A percentile compares a stretch with the other conserved stretches of the same genome.
These are phyloP conservation scores for Amaranthus palmeri DNA, from an alignment of 148 eudicot genomes.

Conservation along the genomic window DNA sequence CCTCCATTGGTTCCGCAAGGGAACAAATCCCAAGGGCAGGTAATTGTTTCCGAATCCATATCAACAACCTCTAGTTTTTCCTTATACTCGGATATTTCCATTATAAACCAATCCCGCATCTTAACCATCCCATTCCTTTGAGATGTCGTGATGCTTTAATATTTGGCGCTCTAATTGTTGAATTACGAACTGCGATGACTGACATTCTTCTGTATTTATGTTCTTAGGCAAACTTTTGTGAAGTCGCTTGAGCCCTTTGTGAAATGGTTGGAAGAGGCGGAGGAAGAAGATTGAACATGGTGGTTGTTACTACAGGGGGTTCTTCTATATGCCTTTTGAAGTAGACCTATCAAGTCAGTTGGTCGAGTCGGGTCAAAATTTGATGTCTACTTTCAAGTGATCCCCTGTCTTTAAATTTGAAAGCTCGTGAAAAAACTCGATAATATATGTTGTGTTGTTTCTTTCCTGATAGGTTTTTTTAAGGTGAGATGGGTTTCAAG, in stretches of 20 bases:
- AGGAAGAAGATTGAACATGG: constrained; percentile 68
- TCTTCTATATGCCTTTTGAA: constrained; percentile 17
- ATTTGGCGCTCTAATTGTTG: background rate
- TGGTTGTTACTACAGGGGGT: background rate
- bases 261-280: constrained; percentile 97
- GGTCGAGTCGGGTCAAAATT: too few relatives aligned
- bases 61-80: background rate
- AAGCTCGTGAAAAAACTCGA: background rate
- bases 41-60: constrained; percentile 20
- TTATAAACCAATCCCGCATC: too few relatives aligned
- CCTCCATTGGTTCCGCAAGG: constrained; percentile 93
- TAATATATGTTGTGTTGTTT: constrained; percentile 1
- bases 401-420: background rate
- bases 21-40: constrained; percentile 94
- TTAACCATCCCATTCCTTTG: too few relatives aligned
- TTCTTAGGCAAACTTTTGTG: constrained; percentile 75
- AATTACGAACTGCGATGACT: background rate
- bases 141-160: too few relatives aligned
- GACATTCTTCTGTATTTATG: background rate
- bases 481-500: too few relatives aligned
- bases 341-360: background rate
- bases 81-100: too few relatives aligned
- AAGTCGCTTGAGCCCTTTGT: constrained; percentile 91
- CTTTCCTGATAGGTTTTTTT: too few relatives aligned
- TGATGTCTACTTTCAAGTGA: too few relatives aligned